Conservation (phyloP, 805 yeast genomes). For the Candida verbasci region DNA sequence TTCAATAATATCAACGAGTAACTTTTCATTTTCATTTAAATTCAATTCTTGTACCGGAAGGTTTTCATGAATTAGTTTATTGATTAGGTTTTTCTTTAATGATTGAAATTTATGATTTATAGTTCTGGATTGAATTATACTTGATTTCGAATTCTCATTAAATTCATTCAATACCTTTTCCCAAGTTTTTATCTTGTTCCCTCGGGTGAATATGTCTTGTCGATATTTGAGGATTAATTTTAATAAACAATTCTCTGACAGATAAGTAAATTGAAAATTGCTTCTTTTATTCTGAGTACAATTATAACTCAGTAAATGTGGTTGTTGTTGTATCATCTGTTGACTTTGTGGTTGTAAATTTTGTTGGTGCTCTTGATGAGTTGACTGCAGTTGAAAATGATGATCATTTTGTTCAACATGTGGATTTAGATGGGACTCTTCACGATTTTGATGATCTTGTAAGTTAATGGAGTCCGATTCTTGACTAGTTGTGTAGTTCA, state of each 20-base stretch:
- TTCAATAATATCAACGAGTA: slow-evolving; percentile 13
- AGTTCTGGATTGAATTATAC: slow-evolving; percentile 21
- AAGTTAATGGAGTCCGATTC: too few species aligned
- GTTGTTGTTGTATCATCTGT: neutral
- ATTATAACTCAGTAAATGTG: too few species aligned
- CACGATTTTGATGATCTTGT: too few species aligned
- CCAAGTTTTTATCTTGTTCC: slow-evolving; percentile 24
- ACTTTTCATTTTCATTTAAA: slow-evolving; percentile 19
- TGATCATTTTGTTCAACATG: too few species aligned
- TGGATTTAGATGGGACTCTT: too few species aligned
- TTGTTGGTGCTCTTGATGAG: neutral
- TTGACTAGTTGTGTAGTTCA: too few species aligned
- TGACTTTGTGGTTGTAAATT: neutral
- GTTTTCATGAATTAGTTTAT: slow-evolving; percentile 9
- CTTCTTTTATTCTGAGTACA: slow-evolving; percentile 8
- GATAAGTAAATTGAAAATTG: slow-evolving; percentile 22
- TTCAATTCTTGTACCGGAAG: slow-evolving; percentile 7
- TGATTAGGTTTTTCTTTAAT: slow-evolving; percentile 17
- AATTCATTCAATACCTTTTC: slow-evolving; percentile 17
- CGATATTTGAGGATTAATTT: slow-evolving; percentile 15
- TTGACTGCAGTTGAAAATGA: neutral
- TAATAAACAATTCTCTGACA: slow-evolving; percentile 18
- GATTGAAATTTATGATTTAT: slow-evolving; percentile 21
- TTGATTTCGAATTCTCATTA: slow-evolving; percentile 14
- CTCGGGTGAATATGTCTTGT: slow-evolving; percentile 22